Evolutionary conservation across 352 stramenopile species (phyloP), one percentile per base, ranked within the genome.

Genomic region (Phytophthora sp.): DNA sequence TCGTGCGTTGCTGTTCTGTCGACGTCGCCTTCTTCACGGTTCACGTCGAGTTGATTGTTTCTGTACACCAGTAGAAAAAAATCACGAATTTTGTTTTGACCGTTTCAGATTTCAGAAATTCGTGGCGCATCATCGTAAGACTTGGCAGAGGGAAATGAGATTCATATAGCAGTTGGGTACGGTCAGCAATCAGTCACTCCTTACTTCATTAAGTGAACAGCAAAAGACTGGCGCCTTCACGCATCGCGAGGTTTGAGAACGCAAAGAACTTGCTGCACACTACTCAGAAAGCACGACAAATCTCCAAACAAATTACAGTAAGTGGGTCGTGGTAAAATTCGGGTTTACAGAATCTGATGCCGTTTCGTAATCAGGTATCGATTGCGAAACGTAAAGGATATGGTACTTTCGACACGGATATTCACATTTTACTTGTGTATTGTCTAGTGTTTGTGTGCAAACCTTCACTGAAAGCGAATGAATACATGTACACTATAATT

Each of bases 61-160:
- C 26, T 57, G 61, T 35, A 66, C 46, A 60, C 39, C 36, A 65
- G 38, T 39, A 7, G 84, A 67, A 66, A n/a, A n/a, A 51, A 65
- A 59, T 59, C 26, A 52, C 57, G 27, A 58, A 16, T 36, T 58
- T 35, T 58, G 26, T 36, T 58, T 35, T 58, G 26, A 39, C 42
- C 26, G 42, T 38, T 63, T 53, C 42, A 39, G 36, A 51, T 57
- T 52, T 31, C 23, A 13, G 31, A 61, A 60, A 35, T 15, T 47
- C n/a, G 4, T 13, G 20, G 7, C 7, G 12, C 20, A 49, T 29
- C 7, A 15, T 39, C 33, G n/a, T 8, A 15, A 16, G 33, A 39
- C 33, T 38, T 38, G 31, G n/a, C n/a, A 33, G 29, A 33, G 29
- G 29, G 29, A 33, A 33, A 12, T 33, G 29, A 33, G 12, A 33